Conservation (phyloP, 139 green algal species). For the Tetradesmus lagerheimii region DNA sequence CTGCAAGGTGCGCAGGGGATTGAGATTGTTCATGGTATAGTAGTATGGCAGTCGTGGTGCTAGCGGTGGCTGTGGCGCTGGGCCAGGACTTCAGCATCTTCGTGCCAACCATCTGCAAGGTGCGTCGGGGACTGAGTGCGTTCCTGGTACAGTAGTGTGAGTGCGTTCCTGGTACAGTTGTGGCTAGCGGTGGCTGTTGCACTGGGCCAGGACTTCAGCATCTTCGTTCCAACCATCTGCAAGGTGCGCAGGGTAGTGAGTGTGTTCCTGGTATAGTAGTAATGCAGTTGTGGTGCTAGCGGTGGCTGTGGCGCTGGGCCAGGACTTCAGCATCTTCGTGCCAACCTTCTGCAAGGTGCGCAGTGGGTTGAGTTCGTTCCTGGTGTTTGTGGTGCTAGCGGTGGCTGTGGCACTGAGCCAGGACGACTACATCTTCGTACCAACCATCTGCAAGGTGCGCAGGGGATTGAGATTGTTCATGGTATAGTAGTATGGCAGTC, state of each 20-base stretch:
- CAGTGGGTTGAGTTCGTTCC: too few relatives aligned
- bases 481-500: too few relatives aligned
- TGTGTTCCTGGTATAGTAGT: too few relatives aligned
- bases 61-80: slow-evolving; percentile 83
- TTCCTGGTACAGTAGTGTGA: too few relatives aligned
- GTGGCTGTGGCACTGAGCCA: slow-evolving; percentile 82
- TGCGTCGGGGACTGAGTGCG: too few relatives aligned
- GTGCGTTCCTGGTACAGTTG: too few relatives aligned
- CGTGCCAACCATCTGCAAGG: slow-evolving; percentile 88
- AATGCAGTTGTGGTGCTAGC: too few relatives aligned
- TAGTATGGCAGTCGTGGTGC: too few relatives aligned
- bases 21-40: too few relatives aligned
- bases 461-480: too few relatives aligned
- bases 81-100: slow-evolving; percentile 90
- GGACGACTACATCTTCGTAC: slow-evolving; percentile 90
- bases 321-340: slow-evolving; percentile 89
- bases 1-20: slow-evolving; percentile 81
- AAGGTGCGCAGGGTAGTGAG: slow-evolving; percentile 65
- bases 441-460: slow-evolving; percentile 89
- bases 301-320: slow-evolving; percentile 83
- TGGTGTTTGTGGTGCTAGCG: too few relatives aligned
- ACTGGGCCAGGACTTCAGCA: slow-evolving; percentile 82
- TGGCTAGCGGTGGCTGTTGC: slow-evolving; percentile 84
- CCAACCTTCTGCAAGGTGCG: slow-evolving; percentile 90
- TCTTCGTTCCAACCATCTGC: slow-evolving; percentile 89